phyloP scores from a whole-genome alignment of 1,284 basidiomycete genomes.

The Cryptococcus wingfieldii region DNA sequence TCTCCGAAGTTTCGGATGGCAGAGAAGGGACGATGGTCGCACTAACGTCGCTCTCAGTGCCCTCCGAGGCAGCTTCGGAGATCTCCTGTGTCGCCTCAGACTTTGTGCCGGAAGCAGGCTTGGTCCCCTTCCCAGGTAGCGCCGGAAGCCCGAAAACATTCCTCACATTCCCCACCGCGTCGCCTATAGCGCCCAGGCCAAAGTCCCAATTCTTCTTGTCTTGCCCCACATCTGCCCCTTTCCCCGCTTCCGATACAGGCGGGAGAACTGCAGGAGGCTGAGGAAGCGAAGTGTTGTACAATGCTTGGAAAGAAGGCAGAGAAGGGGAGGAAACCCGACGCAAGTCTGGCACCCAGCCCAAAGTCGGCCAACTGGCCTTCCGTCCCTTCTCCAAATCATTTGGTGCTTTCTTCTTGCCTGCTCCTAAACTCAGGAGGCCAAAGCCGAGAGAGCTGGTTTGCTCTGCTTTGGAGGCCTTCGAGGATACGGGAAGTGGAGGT shows the following conservation, averaged over 20 bases:
- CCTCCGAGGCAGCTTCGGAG: too few relatives aligned
- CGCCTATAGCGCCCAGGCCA: constrained; percentile 22
- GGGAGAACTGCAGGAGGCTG: not conserved
- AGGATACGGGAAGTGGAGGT: not conserved
- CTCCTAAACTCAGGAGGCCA: constrained; percentile 18
- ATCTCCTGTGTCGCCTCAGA: too few relatives aligned
- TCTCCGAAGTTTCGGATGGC: too few relatives aligned
- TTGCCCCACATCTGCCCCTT: not conserved
- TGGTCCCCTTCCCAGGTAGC: too few relatives aligned
- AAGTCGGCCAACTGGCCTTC: constrained; percentile 26
- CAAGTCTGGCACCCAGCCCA: constrained; percentile 25
- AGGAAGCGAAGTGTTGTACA: too few relatives aligned
- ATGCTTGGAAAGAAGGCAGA: too few relatives aligned
- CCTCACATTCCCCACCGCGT: constrained; percentile 33
- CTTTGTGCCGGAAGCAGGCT: too few relatives aligned
- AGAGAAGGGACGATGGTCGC: too few relatives aligned
- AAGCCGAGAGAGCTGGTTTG: constrained; percentile 18
- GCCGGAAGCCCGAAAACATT: constrained; percentile 23
- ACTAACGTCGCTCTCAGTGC: too few relatives aligned
- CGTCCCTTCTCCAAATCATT: constrained; percentile 6
- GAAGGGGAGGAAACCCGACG: not conserved
- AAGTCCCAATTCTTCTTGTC: constrained; percentile 16
- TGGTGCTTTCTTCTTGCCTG: not conserved
- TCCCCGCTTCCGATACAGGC: not conserved
- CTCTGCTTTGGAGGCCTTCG: not conserved